Evolutionary conservation across 352 stramenopile genomes (phyloP), one percentile per base, ranked within the genome.

Genomic region (Phytophthora fragariaefolia): DNA sequence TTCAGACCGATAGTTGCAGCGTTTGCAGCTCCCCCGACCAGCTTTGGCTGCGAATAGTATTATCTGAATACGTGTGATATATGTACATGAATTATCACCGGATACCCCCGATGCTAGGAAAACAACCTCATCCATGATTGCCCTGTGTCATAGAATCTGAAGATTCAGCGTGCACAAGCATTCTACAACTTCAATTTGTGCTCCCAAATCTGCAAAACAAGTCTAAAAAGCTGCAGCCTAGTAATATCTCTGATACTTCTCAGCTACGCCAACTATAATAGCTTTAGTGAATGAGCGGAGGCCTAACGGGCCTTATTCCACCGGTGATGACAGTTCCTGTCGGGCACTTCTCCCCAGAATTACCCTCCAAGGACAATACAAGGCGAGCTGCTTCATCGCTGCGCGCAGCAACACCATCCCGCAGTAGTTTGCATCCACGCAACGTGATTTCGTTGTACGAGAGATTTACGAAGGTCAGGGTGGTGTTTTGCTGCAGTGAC

Each of bases 391-490:
- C 56, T 24, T 26, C 63, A 13, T 73, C 59, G 5, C 53, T 66
- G 20, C 68, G 59, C 49, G 54, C 51, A 20, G 60, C 54, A 28
- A 74, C 69, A 6, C 76, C 82, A 46, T 93, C 83, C 51, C 79
- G 79, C 17, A 93, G 75, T 24, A 85, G 34, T 47, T 93, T 93
- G 66, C 83, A 92, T 2, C 85, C 83, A 9, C 82, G 83, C 23
- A 93, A 61, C 2, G 85, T 93, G 66, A 93, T 85, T 58, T 87
- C 82, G 54, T 93, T 93, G 80, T 93, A 91, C 18, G 79, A 78
- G 17, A 91, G 66, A 62, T 93, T 81, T 46, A 92, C 52, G 30
- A 78, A 73, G 5, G 49, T 67, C 30, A 93, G 71, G 43, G 71
- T 58, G 1, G 32, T 50, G 45, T 91, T 87, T 48, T 74, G 32